These are phyloP conservation scores for Inosperma sp. DNA, from an alignment of 768 basidiomycete genomes.

Conservation along the genomic window DNA sequence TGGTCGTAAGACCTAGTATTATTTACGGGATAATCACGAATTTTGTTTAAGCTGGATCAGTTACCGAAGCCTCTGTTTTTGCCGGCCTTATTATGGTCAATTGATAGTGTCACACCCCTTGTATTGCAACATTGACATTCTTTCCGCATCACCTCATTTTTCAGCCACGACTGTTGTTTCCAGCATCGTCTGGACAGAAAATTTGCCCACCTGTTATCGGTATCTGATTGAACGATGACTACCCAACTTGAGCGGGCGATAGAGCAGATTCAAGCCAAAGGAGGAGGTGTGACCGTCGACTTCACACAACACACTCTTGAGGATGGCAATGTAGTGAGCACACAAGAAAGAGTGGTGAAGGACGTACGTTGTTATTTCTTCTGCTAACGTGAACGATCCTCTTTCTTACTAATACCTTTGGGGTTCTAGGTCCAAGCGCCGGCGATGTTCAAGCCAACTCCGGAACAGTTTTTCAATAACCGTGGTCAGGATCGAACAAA, in stretches of 20 bases:
- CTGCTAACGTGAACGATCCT: not conserved
- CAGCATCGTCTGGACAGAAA: not conserved
- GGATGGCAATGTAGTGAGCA: constrained; percentile 86
- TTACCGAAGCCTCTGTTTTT: too few species aligned
- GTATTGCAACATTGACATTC: constrained; percentile 16
- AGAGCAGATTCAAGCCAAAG: constrained; percentile 55
- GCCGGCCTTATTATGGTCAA: too few species aligned
- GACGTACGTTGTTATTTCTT: constrained; percentile 54
- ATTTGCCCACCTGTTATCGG: not conserved
- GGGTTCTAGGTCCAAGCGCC: constrained; percentile 87
- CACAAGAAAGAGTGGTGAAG: constrained; percentile 93
- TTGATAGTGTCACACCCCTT: constrained; percentile 25
- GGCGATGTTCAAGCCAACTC: constrained; percentile 86
- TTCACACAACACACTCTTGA: constrained; percentile 91
- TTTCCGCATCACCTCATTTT: too few species aligned
- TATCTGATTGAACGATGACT: constrained; percentile 31
- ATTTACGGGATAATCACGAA: too few species aligned
- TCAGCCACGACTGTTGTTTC: constrained; percentile 13
- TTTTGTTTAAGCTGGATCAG: too few species aligned
- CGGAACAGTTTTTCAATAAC: constrained; percentile 87
- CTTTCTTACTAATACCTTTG: constrained; percentile 6
- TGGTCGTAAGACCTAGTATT: too few species aligned
- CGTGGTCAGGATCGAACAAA: constrained; percentile 73
- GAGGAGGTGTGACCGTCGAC: constrained; percentile 59
- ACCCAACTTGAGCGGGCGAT: constrained; percentile 64